Evolutionary conservation across 2,329 filamentous ascomycete species (phyloP).

Genomic region (Botrytis paeoniae): DNA sequence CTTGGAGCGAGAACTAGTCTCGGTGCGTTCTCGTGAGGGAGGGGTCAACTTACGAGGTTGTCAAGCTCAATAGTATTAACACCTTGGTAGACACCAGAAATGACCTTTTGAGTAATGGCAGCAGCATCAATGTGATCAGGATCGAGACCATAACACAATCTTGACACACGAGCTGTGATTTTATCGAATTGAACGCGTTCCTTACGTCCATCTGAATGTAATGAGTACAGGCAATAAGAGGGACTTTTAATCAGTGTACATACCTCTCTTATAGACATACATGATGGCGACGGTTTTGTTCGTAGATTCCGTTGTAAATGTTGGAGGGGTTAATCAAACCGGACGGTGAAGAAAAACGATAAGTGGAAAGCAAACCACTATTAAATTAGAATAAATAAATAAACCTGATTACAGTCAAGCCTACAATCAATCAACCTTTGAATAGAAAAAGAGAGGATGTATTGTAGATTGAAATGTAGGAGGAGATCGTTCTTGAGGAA

Average conservation of each 20-base stretch:
- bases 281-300: constrained; percentile 32
- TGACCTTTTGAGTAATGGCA: constrained; percentile 98
- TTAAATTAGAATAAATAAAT: constrained; percentile 1
- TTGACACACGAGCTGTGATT: constrained; percentile 97
- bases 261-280: constrained; percentile 41
- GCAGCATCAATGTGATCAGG: constrained; percentile 94
- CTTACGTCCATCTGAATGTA: constrained; percentile 82
- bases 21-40: constrained; percentile 24
- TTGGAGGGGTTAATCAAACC: constrained; percentile 22
- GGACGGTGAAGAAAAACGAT: background rate
- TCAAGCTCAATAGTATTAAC: constrained; percentile 96
- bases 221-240: background rate
- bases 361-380: constrained; percentile 2
- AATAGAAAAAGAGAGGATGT: background rate
- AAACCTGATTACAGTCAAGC: background rate
- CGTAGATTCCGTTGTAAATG: constrained; percentile 18
- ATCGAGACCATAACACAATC: constrained; percentile 96
- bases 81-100: constrained; percentile 97
- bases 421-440: background rate
- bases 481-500: constrained; percentile 13
- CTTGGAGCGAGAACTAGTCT: constrained; percentile 11
- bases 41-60: constrained; percentile 72
- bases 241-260: constrained; percentile 23
- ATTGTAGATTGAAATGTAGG: constrained; percentile 4
- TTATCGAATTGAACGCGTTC: constrained; percentile 99